These are phyloP conservation scores for Inosperma sp. DNA, from an alignment of 768 basidiomycete species.

Conservation along the genomic window DNA sequence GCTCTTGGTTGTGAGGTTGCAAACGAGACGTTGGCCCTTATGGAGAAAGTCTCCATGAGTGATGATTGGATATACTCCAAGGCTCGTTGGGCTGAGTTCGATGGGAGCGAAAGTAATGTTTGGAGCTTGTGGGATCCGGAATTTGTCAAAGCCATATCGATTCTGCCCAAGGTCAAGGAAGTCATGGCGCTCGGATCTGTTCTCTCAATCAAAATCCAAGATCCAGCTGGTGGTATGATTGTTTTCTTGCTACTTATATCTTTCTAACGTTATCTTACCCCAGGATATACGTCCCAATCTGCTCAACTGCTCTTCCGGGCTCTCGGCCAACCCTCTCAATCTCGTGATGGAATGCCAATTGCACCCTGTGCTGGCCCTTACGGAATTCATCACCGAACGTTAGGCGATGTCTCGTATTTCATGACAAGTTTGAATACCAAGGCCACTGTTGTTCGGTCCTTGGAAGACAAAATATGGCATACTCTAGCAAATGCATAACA, in stretches of 20 bases:
- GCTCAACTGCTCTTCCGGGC: constrained; percentile 58
- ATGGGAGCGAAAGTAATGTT: constrained; percentile 28
- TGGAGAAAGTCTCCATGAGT: constrained; percentile 48
- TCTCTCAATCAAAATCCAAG: constrained; percentile 69
- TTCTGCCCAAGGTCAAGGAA: constrained; percentile 53
- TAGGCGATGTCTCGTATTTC: constrained; percentile 91
- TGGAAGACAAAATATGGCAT: constrained; percentile 61
- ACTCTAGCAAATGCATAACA: constrained; percentile 22
- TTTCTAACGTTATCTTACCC: background rate
- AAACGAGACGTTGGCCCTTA: constrained; percentile 64
- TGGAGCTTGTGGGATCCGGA: constrained; percentile 89
- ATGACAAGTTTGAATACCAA: constrained; percentile 83
- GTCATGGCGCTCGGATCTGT: constrained; percentile 88
- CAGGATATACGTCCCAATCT: constrained; percentile 58
- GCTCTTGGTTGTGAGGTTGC: constrained; percentile 92
- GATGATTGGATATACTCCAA: constrained; percentile 59
- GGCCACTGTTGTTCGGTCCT: constrained; percentile 44
- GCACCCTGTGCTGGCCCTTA: constrained; percentile 55
- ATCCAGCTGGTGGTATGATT: constrained; percentile 47
- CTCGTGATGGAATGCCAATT: constrained; percentile 28
- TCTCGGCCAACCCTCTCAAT: constrained; percentile 35
- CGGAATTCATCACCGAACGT: constrained; percentile 78
- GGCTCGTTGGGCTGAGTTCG: constrained; percentile 47
- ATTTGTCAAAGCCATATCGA: constrained; percentile 64
- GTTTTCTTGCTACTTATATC: background rate